These are phyloP conservation scores for Osmanthus fragrans DNA, from an alignment of 257 asterid genomes.

Conservation along the genomic window DNA sequence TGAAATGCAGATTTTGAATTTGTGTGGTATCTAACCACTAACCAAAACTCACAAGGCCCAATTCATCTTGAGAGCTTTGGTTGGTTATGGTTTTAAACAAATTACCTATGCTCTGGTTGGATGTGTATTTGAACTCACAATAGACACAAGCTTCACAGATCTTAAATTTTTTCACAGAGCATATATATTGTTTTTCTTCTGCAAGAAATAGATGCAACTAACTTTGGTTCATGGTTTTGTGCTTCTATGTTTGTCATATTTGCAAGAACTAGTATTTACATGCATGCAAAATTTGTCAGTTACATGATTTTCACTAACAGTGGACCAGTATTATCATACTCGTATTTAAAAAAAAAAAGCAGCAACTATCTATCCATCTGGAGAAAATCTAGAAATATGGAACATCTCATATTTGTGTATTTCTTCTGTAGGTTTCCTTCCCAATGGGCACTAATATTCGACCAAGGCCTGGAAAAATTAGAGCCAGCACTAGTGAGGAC, in stretches of 20 bases:
- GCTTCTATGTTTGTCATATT: background rate
- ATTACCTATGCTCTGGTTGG: background rate
- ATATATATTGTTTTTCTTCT: background rate
- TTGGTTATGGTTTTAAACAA: slow-evolving; percentile 1
- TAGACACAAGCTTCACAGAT: background rate
- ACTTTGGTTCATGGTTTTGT: background rate
- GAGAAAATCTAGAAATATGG: background rate
- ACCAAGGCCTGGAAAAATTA: slow-evolving; percentile 63
- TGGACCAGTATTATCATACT: background rate
- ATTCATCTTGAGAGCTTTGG: background rate
- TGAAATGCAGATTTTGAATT: background rate
- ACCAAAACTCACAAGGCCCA: background rate
- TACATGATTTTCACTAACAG: background rate
- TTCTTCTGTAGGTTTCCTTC: slow-evolving; percentile 76
- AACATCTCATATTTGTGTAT: background rate
- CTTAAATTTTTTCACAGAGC: background rate
- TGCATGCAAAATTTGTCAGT: background rate
- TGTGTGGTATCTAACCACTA: background rate
- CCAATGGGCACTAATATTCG: slow-evolving; percentile 94
- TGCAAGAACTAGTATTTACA: background rate
- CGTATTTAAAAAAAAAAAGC: background rate
- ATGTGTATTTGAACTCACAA: background rate
- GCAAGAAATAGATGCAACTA: background rate
- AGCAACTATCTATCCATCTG: background rate
- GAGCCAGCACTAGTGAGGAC: slow-evolving; percentile 62